Base-by-base conservation (phyloP, 2,329 filamentous ascomycete genomes). In the Clarireedia sp. region DNA sequence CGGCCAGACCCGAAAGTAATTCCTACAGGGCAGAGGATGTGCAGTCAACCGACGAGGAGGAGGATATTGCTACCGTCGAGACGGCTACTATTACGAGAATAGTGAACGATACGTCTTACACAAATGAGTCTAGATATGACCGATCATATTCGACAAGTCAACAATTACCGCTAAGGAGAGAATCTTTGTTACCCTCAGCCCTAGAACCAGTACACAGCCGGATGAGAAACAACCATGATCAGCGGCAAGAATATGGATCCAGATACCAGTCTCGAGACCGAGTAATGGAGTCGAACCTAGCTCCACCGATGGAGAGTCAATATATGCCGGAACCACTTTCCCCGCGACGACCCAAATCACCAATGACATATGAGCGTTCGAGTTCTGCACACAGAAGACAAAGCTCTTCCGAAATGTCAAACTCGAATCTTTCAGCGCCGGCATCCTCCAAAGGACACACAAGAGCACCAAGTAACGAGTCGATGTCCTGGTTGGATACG, bases 401-500 rank as follows among this genome's bases (percentile, higher is more conserved):
- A 46, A 49, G 14, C 10, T 54, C 52, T 9, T 41, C 38, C 7
- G 53, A 50, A 37, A 24, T 43, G 19, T 36, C 46, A 5, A 50
- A 33, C 16, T 49, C 37, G 17, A 48, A 48, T 12, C n/a, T 51
- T 10, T 21, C 53, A 72, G 57, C 70, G 69, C 40, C 60, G 10
- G 68, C 56, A 53, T 57, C 26, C 56, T 59, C 38, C 59, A 67
- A 62, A 65, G 68, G 74, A 9, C 80, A 83, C 62, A 70, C 70
- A 21, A 73, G 82, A 58, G 83, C 81, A 23, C 78, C 80, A 10
- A 92, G 89, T 66, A 85, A 86, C 59, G 89, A 90, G 67, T 89
- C 88, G 4, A 90, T 87, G 51, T 95, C 90, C 0, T 96, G 91
- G 91, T 73, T 96, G n/a, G 89, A 96, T 67, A 92, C 90, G 1